Evolutionary conservation across 2,329 filamentous ascomycete genomes (phyloP).

Genomic region (Tolypocladium nubicola): DNA sequence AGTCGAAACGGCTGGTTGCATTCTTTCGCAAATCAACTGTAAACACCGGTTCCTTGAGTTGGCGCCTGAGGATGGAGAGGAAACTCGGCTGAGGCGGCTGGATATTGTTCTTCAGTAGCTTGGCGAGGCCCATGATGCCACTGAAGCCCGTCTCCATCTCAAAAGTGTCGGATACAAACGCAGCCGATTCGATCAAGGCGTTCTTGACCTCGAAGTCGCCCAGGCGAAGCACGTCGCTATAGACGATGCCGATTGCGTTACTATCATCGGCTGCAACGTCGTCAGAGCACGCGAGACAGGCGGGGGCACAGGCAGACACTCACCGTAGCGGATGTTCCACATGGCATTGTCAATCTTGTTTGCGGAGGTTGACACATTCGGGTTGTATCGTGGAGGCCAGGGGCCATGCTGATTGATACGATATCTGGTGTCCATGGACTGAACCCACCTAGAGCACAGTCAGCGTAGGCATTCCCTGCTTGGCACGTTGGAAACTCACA

Average conservation of each 20-base stretch:
- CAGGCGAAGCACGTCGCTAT: constrained; percentile 37
- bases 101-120: constrained; percentile 33
- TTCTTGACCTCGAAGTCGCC: constrained; percentile 31
- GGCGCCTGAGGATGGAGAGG: constrained; percentile 30
- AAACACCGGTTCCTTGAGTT: constrained; percentile 32
- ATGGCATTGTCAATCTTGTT: constrained; percentile 26
- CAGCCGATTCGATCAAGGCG: constrained; percentile 39
- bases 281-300: background rate
- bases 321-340: constrained; percentile 40
- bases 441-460: constrained; percentile 35
- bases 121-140: constrained; percentile 42
- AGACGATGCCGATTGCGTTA: constrained; percentile 35
- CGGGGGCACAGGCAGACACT: constrained; percentile 14
- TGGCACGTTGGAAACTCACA: constrained; percentile 41
- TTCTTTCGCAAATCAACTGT: constrained; percentile 38
- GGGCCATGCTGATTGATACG: constrained; percentile 21
- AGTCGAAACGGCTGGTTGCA: constrained; percentile 37
- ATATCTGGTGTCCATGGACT: constrained; percentile 35
- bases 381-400: constrained; percentile 29
- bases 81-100: constrained; percentile 31
- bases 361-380: constrained; percentile 34
- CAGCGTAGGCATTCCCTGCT: background rate
- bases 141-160: constrained; percentile 31
- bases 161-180: constrained; percentile 28
- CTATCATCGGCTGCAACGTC: constrained; percentile 28